Percentiles rank a stretch among this genome's conserved stretches.
phyloP scores from a whole-genome alignment of 306 rosid genomes.

The Prunus mongolica region DNA sequence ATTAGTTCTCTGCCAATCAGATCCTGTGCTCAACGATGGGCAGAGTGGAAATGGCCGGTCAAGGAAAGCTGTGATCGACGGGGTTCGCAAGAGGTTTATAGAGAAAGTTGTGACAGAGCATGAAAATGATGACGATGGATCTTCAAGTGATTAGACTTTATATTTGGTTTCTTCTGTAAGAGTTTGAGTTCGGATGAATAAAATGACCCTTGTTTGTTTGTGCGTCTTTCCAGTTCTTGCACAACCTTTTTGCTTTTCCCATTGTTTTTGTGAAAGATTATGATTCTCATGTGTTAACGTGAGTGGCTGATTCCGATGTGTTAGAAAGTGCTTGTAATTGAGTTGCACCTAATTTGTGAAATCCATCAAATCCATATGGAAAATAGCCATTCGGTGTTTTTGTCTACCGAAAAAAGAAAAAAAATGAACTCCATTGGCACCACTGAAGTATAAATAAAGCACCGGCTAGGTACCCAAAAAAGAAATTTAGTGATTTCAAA shows the following conservation, averaged over 20 bases:
- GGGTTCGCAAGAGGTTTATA: slow-evolving; percentile 69
- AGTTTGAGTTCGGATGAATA: slow-evolving; percentile 3
- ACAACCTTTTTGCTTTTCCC: background rate
- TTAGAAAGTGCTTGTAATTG: no score
- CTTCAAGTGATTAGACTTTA: slow-evolving; percentile 65
- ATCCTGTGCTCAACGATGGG: slow-evolving; percentile 87
- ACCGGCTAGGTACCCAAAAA: no score
- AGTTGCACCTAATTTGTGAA: no score
- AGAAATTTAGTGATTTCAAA: no score
- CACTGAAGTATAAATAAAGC: no score
- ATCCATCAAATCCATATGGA: no score
- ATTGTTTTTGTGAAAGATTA: background rate
- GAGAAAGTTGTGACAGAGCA: slow-evolving; percentile 79
- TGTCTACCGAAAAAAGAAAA: no score
- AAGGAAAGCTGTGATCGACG: slow-evolving; percentile 71
- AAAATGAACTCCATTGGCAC: no score
- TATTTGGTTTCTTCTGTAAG: slow-evolving; percentile 11
- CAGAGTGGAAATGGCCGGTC: slow-evolving; percentile 52
- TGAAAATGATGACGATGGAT: slow-evolving; percentile 70
- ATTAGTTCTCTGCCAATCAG: slow-evolving; percentile 81
- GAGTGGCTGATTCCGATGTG: background rate
- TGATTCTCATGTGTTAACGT: slow-evolving; percentile 7
- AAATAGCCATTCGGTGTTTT: no score
- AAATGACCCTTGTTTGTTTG: slow-evolving; percentile 20
- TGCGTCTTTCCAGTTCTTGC: slow-evolving; percentile 7